Conservation (phyloP, 768 basidiomycete genomes). For the Leccinum ochraceum region DNA sequence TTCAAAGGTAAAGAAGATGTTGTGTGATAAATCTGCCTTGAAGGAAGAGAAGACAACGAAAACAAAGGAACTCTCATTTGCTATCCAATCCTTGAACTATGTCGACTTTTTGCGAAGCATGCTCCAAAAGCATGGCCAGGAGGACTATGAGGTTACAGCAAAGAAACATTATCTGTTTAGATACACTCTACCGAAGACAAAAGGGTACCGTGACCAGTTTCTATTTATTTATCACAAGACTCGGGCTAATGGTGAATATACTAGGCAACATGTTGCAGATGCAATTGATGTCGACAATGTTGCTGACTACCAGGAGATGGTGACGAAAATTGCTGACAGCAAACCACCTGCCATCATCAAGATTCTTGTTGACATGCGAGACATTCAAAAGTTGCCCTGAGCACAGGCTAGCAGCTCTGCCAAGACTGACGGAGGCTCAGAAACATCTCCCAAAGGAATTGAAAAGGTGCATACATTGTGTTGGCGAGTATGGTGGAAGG, state of each 20-base stretch:
- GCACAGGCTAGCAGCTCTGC: too few species aligned
- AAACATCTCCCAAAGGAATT: too few species aligned
- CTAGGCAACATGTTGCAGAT: neutral
- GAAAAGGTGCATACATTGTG: too few species aligned
- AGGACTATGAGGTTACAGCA: neutral
- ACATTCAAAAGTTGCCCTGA: too few species aligned
- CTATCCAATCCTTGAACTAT: neutral
- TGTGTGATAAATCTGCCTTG: neutral
- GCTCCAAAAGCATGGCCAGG: neutral
- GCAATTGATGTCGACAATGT: too few species aligned
- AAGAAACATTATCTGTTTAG: conserved; percentile 4
- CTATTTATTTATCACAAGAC: neutral
- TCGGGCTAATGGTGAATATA: neutral
- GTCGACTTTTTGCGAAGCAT: neutral
- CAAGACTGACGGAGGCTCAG: too few species aligned
- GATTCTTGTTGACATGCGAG: too few species aligned
- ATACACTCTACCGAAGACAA: neutral
- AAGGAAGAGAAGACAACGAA: conserved; percentile 1
- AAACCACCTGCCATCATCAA: too few species aligned
- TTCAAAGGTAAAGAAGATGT: conserved; percentile 8
- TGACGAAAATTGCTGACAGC: too few species aligned
- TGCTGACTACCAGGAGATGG: too few species aligned
- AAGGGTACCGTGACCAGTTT: neutral
- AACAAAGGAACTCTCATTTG: neutral
- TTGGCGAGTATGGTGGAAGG: too few species aligned